Conservation (phyloP, 139 green algal species). For the Ettlia oleoabundans region DNA sequence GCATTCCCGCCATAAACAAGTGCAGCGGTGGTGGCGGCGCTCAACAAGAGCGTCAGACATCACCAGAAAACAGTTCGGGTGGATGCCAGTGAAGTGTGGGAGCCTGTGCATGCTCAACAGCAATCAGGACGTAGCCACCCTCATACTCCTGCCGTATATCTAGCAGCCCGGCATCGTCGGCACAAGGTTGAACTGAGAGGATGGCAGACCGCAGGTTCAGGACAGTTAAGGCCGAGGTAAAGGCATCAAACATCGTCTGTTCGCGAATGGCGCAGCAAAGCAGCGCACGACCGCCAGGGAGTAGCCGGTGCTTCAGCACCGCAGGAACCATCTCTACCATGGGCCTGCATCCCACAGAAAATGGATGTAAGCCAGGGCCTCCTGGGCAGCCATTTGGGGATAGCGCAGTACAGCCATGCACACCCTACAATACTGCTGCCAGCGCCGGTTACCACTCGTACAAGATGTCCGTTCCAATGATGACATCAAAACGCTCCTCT, state of each 20-base stretch:
- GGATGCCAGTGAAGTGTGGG: conserved; percentile 25
- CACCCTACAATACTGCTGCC: too few species aligned
- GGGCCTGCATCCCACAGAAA: conserved; percentile 9
- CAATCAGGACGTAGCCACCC: conserved; percentile 70
- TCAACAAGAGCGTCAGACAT: too few species aligned
- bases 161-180: conserved; percentile 52
- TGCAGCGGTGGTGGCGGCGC: too few species aligned
- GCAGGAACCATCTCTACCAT: conserved; percentile 55
- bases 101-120: conserved; percentile 44
- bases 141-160: conserved; percentile 66
- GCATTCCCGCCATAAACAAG: too few species aligned
- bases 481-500: conserved; percentile 58
- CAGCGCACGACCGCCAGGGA: conserved; percentile 54
- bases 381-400: too few species aligned
- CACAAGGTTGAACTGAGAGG: conserved; percentile 22
- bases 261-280: conserved; percentile 72
- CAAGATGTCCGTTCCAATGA: conserved; percentile 81
- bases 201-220: conserved; percentile 11
- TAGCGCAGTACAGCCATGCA: too few species aligned
- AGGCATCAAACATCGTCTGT: conserved; percentile 63
- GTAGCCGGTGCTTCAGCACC: conserved; percentile 65
- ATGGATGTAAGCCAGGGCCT: background rate
- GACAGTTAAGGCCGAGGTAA: conserved; percentile 33
- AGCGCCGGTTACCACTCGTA: conserved; percentile 77
- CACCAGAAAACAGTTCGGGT: conserved; percentile 20